Base-by-base conservation (phyloP, 2,329 filamentous ascomycete genomes). In the Colletotrichum navitas region DNA sequence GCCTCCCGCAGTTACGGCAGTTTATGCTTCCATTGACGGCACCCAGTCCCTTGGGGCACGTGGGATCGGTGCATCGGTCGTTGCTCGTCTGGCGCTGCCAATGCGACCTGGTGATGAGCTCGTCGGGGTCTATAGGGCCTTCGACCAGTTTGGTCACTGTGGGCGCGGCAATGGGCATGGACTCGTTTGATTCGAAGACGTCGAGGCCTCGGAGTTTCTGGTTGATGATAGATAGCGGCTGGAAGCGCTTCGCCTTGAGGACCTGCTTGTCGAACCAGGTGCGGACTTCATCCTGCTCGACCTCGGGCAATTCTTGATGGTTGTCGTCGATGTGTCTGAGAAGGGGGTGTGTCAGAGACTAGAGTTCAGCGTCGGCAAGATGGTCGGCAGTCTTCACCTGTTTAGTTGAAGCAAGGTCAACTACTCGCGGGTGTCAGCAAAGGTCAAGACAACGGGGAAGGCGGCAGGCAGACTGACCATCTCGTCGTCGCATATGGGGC, bases 401-500 rank as follows among this genome's bases (percentile, higher is more conserved):
- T 99, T 98, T 51, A 99, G 85, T 83, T 99, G 96, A 49, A 99
- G 85, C 60, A 99, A 84, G 18, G 96, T 98, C 78, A 98, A 87
- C 94, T 97, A 77, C 41, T 68, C 6, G 32, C 12, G n/a, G 32
- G 18, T n/a, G 58, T 77, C 52, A 78, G 77, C 64, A 61, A 2
- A 45, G 12, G 29, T 43, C 47, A 54, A 32, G 16, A 61, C 16
- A 18, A 54, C 47, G 36, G 16, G 43, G 8, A 12, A 32, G 21
- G 21, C 52, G n/a, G 43, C 45, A 56, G 34, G 34, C 34, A 24
- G 16, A 77, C 84, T 74, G 84, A 96, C 94, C 96, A 99, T 99
- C 82, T 98, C 95, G 83, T 98, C 97, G 76, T 91, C 94, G 82
- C 96, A 99, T 79, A 99, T 99, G n/a, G 96, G 96, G 81, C 96